Percentiles rank a stretch among this genome's conserved stretches.
Conservation (phyloP, 441 rosid genomes). For the Euphorbia schlechtendalii region DNA sequence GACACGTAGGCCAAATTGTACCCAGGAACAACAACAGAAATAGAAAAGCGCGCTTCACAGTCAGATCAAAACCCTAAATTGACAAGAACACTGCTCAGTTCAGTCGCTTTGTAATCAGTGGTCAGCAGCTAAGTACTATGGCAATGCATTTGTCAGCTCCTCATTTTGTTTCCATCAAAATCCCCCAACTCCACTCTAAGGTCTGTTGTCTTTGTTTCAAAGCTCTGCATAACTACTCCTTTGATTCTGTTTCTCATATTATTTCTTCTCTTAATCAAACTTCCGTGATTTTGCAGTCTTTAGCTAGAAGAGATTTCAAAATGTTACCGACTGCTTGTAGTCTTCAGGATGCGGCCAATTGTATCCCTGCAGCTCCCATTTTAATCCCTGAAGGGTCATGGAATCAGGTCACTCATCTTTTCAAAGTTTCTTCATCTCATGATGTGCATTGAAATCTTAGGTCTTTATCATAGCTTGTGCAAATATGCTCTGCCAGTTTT, state of each 20-base stretch:
- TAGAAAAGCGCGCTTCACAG: too few relatives aligned
- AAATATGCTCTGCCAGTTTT: background rate
- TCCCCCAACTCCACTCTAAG: conserved; percentile 37
- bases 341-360: conserved; percentile 40
- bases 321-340: conserved; percentile 30
- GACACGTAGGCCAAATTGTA: too few relatives aligned
- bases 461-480: background rate
- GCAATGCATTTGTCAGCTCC: conserved; percentile 37
- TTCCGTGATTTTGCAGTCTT: conserved; percentile 22
- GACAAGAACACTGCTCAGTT: too few relatives aligned
- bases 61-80: too few relatives aligned
- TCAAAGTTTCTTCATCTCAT: background rate
- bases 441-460: background rate
- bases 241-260: background rate
- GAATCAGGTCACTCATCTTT: conserved; percentile 51
- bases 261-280: background rate
- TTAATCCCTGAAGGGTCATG: conserved; percentile 75
- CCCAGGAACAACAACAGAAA: too few relatives aligned
- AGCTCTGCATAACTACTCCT: background rate
- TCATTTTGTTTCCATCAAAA: conserved; percentile 28
- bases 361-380: conserved; percentile 80
- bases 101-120: too few relatives aligned
- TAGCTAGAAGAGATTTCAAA: conserved; percentile 30
- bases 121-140: too few relatives aligned
- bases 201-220: conserved; percentile 23